A percentile compares a stretch with the other conserved stretches of the same genome.
Evolutionary conservation across 768 basidiomycete genomes (phyloP).

Genomic region (Hirschioporus abietinus): DNA sequence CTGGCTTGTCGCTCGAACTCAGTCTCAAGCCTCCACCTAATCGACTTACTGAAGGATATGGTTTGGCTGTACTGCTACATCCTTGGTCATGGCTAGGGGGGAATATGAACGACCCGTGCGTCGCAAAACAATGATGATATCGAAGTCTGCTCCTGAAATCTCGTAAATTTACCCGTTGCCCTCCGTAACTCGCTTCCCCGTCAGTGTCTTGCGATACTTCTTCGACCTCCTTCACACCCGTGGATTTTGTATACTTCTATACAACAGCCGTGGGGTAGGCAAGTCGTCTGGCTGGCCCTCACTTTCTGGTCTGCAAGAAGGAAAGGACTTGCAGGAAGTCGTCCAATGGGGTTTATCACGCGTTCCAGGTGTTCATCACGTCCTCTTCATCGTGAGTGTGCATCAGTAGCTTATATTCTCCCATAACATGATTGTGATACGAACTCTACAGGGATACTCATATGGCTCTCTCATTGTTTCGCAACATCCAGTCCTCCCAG

Average conservation of each 20-base stretch:
- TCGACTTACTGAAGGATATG: conserved; percentile 21
- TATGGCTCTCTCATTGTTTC: conserved; percentile 73
- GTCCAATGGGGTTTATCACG: conserved; percentile 47
- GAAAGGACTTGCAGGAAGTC: conserved; percentile 58
- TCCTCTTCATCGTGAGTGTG: conserved; percentile 57
- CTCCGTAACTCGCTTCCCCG: conserved; percentile 17
- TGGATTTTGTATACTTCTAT: conserved; percentile 58
- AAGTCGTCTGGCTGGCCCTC: conserved; percentile 68
- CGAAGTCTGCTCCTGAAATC: neutral
- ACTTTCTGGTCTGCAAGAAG: conserved; percentile 68
- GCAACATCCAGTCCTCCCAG: conserved; percentile 48
- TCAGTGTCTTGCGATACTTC: conserved; percentile 30
- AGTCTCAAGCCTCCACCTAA: neutral
- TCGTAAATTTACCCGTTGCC: conserved; percentile 3
- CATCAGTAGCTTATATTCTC: neutral
- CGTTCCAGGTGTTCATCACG: conserved; percentile 37
- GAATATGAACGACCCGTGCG: conserved; percentile 70
- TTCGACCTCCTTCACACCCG: conserved; percentile 30
- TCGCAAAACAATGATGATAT: conserved; percentile 14
- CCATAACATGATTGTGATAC: neutral
- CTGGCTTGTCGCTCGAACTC: neutral
- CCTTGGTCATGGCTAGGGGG: conserved; percentile 88
- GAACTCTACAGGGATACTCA: conserved; percentile 66
- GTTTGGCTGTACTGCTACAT: conserved; percentile 67
- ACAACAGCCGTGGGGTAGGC: conserved; percentile 78